Percentiles rank a stretch among this genome's conserved stretches.
These are phyloP conservation scores for Glycine latifolia DNA, from an alignment of 306 rosid species.

Conservation along the genomic window DNA sequence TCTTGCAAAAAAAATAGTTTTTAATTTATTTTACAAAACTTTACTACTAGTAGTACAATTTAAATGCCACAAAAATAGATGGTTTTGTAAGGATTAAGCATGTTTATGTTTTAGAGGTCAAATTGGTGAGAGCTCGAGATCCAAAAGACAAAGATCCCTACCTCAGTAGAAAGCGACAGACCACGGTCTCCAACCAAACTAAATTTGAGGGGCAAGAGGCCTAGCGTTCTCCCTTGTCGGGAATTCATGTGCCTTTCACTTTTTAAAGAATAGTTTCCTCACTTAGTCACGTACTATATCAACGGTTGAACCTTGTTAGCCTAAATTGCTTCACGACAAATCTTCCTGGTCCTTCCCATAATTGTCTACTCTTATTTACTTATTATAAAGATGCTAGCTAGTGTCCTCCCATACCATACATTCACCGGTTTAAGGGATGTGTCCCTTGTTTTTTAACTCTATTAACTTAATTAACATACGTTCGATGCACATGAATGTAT, in stretches of 20 bases:
- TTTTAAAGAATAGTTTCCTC: constrained; percentile 37
- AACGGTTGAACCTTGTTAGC: constrained; percentile 25
- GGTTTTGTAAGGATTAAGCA: too few relatives aligned
- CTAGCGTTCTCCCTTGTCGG: constrained; percentile 27
- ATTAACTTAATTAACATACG: not conserved
- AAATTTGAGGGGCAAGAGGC: constrained; percentile 5
- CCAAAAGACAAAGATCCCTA: constrained; percentile 49
- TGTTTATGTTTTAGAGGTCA: not conserved
- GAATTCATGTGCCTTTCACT: constrained; percentile 31
- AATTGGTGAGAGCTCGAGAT: not conserved
- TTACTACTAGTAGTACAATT: too few relatives aligned
- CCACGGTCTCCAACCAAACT: constrained; percentile 32
- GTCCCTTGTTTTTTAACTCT: constrained; percentile 34
- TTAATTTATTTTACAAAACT: too few relatives aligned
- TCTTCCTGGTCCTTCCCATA: constrained; percentile 25
- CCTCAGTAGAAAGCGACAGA: constrained; percentile 35
- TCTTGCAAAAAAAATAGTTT: too few relatives aligned
- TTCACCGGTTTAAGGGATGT: constrained; percentile 45
- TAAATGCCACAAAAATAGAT: too few relatives aligned
- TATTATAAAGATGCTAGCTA: not conserved
- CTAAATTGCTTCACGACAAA: constrained; percentile 41
- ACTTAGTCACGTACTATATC: not conserved
- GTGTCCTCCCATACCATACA: constrained; percentile 36
- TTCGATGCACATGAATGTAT: not conserved
- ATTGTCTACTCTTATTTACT: not conserved